Conservation (phyloP, 345 rosid species). For the Noccaea bulbosa region DNA sequence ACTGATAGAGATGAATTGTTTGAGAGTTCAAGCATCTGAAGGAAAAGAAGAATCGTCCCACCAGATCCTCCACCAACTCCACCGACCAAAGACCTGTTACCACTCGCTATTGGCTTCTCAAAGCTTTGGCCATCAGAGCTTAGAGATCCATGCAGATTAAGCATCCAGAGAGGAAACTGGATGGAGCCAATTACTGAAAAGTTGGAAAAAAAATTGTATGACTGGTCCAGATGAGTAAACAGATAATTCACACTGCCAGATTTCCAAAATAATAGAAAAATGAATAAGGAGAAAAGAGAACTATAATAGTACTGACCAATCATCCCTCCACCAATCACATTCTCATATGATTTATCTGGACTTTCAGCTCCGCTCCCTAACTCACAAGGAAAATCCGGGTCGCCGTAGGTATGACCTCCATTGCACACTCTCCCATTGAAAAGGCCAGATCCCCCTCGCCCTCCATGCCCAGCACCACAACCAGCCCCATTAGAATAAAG, state of each 20-base stretch:
- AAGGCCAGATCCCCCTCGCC: slow-evolving; percentile 90
- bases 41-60: slow-evolving; percentile 95
- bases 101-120: slow-evolving; percentile 46
- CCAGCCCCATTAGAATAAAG: slow-evolving; percentile 87
- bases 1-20: slow-evolving; percentile 71
- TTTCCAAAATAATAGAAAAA: slow-evolving; percentile 7
- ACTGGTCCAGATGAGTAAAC: background rate
- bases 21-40: slow-evolving; percentile 74
- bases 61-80: slow-evolving; percentile 99
- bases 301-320: slow-evolving; percentile 58
- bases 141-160: slow-evolving; percentile 74
- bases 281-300: slow-evolving; percentile 12
- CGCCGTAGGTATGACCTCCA: slow-evolving; percentile 85
- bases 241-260: slow-evolving; percentile 13
- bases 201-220: slow-evolving; percentile 38
- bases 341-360: slow-evolving; percentile 67
- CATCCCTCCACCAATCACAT: slow-evolving; percentile 92
- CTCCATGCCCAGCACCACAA: slow-evolving; percentile 99
- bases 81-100: slow-evolving; percentile 65
- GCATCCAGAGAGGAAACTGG: slow-evolving; percentile 77
- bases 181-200: slow-evolving; percentile 83
- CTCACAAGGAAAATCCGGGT: slow-evolving; percentile 92
- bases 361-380: slow-evolving; percentile 95
- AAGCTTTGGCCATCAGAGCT: slow-evolving; percentile 89
- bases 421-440: slow-evolving; percentile 77